Conservation (phyloP, 2,329 filamentous ascomycete genomes). For the Aspergillus pseudonomiae region DNA sequence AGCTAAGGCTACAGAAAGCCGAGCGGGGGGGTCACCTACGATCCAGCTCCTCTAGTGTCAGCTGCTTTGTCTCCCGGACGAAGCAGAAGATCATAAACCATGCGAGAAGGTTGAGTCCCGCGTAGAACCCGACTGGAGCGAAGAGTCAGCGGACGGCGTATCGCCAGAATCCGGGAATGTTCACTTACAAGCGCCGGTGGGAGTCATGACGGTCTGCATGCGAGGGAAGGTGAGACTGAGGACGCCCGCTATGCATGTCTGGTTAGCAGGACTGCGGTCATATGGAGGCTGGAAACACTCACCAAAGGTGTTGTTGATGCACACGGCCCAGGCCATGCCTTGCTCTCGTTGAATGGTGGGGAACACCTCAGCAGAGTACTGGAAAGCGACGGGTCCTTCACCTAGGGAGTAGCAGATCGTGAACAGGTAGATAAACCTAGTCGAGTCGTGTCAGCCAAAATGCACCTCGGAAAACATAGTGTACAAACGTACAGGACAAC, state of each 20-base stretch:
- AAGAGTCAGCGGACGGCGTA: background rate
- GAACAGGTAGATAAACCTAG: constrained; percentile 66
- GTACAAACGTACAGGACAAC: constrained; percentile 22
- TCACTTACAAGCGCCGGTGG: constrained; percentile 58
- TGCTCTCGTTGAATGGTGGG: constrained; percentile 54
- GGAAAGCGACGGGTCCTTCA: constrained; percentile 58
- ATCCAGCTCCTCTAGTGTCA: constrained; percentile 43
- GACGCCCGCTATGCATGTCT: constrained; percentile 42
- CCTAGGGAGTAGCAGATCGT: constrained; percentile 64
- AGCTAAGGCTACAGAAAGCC: background rate
- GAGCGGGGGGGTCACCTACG: constrained; percentile 15
- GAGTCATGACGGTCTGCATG: constrained; percentile 49
- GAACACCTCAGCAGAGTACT: constrained; percentile 58
- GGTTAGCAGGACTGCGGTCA: constrained; percentile 3
- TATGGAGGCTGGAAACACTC: constrained; percentile 5
- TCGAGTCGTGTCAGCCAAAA: constrained; percentile 37
- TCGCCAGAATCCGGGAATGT: constrained; percentile 23
- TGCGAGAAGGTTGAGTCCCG: constrained; percentile 61
- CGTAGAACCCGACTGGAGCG: constrained; percentile 40
- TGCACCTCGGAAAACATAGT: no score
- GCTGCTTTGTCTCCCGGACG: constrained; percentile 57
- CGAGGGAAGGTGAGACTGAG: constrained; percentile 52
- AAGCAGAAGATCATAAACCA: constrained; percentile 66
- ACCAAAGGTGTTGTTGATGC: constrained; percentile 33
- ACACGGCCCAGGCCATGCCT: constrained; percentile 33